A percentile compares a stretch with the other conserved stretches of the same genome.
Conservation (phyloP, 192 early-diverging fungal species). For the Gigaspora rosea region DNA sequence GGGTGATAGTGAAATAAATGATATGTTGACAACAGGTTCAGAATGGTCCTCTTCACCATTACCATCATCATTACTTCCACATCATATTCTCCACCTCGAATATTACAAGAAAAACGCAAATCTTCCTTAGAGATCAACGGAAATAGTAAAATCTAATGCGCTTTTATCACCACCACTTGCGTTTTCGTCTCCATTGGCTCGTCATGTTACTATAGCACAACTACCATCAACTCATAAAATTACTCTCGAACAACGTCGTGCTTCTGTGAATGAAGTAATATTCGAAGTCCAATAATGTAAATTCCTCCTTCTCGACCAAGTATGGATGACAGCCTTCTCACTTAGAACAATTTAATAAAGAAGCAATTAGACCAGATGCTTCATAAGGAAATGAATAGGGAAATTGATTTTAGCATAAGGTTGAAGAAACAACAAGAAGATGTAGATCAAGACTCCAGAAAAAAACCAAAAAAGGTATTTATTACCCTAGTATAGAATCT, state of each 20-base stretch:
- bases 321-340: constrained; percentile 27
- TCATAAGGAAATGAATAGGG: constrained; percentile 33
- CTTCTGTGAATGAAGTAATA: constrained; percentile 30
- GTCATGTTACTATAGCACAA: constrained; percentile 7
- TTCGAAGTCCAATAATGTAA: constrained; percentile 24
- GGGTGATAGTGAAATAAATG: constrained; percentile 7
- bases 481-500: neutral
- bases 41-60: constrained; percentile 33
- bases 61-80: constrained; percentile 27
- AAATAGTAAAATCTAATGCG: neutral
- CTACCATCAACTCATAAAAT: neutral
- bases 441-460: constrained; percentile 1
- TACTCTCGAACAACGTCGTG: constrained; percentile 23
- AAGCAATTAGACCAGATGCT: constrained; percentile 34
- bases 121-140: constrained; percentile 4
- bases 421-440: constrained; percentile 17
- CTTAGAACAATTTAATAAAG: constrained; percentile 18
- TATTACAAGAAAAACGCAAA: neutral
- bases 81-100: constrained; percentile 10
- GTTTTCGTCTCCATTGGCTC: constrained; percentile 21
- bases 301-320: constrained; percentile 15
- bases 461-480: constrained; percentile 27
- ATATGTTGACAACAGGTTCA: constrained; percentile 4
- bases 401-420: constrained; percentile 35
- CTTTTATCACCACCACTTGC: constrained; percentile 6